Percentiles rank a stretch among this genome's conserved stretches.
These are phyloP conservation scores for Mallotus japonicus DNA, from an alignment of 441 rosid genomes.

Conservation along the genomic window DNA sequence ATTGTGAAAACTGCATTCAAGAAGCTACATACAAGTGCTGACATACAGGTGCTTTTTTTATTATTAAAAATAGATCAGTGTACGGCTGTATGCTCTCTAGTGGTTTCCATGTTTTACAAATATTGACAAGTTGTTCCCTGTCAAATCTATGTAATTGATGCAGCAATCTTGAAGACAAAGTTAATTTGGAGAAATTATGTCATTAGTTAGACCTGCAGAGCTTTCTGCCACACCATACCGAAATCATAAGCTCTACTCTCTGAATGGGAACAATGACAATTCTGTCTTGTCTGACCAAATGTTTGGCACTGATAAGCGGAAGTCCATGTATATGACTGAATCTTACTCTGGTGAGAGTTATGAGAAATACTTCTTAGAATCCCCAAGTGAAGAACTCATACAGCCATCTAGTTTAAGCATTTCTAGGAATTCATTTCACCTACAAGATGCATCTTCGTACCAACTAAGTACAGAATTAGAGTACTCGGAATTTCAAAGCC, in stretches of 20 bases:
- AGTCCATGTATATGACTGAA: slow-evolving; percentile 48
- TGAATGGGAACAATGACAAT: slow-evolving; percentile 44
- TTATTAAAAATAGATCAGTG: background rate
- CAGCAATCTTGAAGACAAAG: slow-evolving; percentile 31
- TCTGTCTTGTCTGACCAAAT: slow-evolving; percentile 44
- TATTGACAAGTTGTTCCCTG: slow-evolving; percentile 6
- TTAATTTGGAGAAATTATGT: slow-evolving; percentile 41
- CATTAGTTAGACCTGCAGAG: slow-evolving; percentile 64
- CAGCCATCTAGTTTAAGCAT: slow-evolving; percentile 54
- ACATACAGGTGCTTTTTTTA: slow-evolving; percentile 11
- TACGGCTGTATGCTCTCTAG: background rate
- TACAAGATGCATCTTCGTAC: slow-evolving; percentile 38
- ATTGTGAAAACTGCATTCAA: slow-evolving; percentile 5
- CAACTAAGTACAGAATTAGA: slow-evolving; percentile 46
- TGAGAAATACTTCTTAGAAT: slow-evolving; percentile 77
- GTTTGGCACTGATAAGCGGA: slow-evolving; percentile 53
- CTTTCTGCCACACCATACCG: slow-evolving; percentile 49
- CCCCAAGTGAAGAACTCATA: slow-evolving; percentile 58
- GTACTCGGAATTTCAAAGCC: slow-evolving; percentile 44
- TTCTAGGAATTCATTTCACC: slow-evolving; percentile 52
- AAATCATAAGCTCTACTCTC: slow-evolving; percentile 57
- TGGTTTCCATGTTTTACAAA: background rate
- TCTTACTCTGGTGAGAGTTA: slow-evolving; percentile 65
- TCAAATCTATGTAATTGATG: slow-evolving; percentile 9
- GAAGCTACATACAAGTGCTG: background rate